Base-by-base conservation (phyloP, 129 eudicot genomes). In the Ambrosia trifida region DNA sequence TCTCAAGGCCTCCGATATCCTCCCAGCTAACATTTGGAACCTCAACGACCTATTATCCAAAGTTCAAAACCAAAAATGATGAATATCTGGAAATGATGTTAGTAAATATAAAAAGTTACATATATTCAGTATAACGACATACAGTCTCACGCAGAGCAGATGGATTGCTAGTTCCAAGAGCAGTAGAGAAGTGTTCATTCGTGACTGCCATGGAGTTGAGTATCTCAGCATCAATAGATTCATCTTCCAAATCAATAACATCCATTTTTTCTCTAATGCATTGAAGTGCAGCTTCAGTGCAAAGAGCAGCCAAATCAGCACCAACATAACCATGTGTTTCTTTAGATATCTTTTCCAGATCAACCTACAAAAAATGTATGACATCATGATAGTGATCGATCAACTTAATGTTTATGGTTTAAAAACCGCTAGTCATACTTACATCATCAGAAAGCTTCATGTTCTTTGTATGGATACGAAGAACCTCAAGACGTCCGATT, bases 261-360 rank as follows among this genome's bases (percentile, higher is more conserved):
- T 87, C 89, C 93, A 87, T 88, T 67, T 88, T 88, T 71, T 88
- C 91, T 79, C 91, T 79, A 66, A 88, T 88, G 83, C 96, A 88
- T 73, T 88, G 96, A 70, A 88, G 96, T 49, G 96, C 96, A 66
- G 91, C 88, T 84, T 88, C 96, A 58, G 96, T 88, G 71, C 91
- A 88, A 30, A 88, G 91, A 62, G 96, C 91, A 61, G 91, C 89
- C 33, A 88, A 86, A 57, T 85, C 96, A 28, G 91, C 91, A 83
- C 96, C 88, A 18, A 89, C 92, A 75, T 82, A 86, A 28, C 92
- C 89, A 73, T 84, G 92, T 36, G 89, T 86, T 64, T 89, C 91
- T 81, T 85, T 83, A 3, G 91, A 52, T 46, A 88, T 82, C 75
- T 87, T 72, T 82, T 87, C 38, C 18, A 64, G 19, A 58, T 58